Evolutionary conservation across 2,329 filamentous ascomycete genomes (phyloP).

Genomic region (Tolypocladium guangdongense): DNA sequence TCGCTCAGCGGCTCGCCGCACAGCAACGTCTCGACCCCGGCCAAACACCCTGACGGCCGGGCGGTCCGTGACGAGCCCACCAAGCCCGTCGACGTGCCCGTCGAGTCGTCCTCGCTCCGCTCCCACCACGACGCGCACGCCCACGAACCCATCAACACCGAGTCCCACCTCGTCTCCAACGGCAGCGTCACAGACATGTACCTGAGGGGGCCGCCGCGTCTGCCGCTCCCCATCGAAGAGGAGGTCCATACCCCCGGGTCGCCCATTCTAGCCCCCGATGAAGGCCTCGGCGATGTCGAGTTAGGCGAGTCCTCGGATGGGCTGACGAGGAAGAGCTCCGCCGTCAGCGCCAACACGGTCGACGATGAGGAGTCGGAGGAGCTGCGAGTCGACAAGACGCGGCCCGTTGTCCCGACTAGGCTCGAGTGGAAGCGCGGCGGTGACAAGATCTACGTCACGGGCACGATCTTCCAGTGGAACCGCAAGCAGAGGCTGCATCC

Average conservation of each 20-base stretch:
- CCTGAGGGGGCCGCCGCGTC: constrained; percentile 64
- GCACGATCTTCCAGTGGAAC: constrained; percentile 96
- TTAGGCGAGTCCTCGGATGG: constrained; percentile 37
- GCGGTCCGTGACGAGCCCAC: constrained; percentile 25
- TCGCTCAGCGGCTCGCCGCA: constrained; percentile 37
- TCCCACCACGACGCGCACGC: constrained; percentile 24
- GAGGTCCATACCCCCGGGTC: constrained; percentile 83
- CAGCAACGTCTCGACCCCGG: constrained; percentile 20
- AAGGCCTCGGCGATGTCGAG: constrained; percentile 41
- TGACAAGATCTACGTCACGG: constrained; percentile 91
- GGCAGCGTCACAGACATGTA: constrained; percentile 55
- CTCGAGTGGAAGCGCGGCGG: constrained; percentile 79
- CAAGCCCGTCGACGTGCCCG: constrained; percentile 49
- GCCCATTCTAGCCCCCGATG: constrained; percentile 68
- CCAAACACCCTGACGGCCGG: constrained; percentile 15
- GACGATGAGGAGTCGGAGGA: constrained; percentile 76
- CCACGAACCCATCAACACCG: constrained; percentile 21
- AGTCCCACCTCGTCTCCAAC: constrained; percentile 35
- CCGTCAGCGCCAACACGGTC: constrained; percentile 49
- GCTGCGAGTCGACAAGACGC: constrained; percentile 61
- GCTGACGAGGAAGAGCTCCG: constrained; percentile 44
- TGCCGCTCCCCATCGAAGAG: constrained; percentile 89
- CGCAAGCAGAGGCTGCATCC: constrained; percentile 80
- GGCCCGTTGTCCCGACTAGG: constrained; percentile 69
- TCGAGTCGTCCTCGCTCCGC: constrained; percentile 25